phyloP scores from a whole-genome alignment of 129 eudicot species.

The Tagetes patula region DNA sequence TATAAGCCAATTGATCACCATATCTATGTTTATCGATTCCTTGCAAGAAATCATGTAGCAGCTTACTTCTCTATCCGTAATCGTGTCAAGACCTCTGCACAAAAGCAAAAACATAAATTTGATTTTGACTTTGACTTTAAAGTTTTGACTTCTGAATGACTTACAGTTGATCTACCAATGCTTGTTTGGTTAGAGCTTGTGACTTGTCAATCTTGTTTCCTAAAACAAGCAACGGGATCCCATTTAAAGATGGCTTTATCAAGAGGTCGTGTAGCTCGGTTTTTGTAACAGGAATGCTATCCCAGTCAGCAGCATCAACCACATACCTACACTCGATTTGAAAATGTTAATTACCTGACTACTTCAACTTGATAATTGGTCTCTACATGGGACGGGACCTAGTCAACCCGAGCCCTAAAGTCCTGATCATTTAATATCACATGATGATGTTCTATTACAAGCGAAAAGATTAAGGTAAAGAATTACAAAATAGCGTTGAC shows the following conservation, averaged over 20 bases:
- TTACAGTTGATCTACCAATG: conserved; percentile 80
- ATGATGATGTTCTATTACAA: not conserved
- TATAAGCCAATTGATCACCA: conserved; percentile 85
- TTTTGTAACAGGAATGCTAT: conserved; percentile 63
- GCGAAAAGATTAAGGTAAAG: not conserved
- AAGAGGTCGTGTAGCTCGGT: conserved; percentile 81
- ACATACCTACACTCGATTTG: conserved; percentile 60
- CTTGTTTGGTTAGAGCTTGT: conserved; percentile 78
- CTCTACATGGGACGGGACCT: not conserved
- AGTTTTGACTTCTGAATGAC: conserved; percentile 22
- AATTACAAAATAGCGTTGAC: conserved; percentile 83
- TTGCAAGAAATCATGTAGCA: conserved; percentile 97
- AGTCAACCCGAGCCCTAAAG: not conserved
- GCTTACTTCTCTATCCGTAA: conserved; percentile 76
- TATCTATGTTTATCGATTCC: conserved; percentile 80
- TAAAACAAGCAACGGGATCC: conserved; percentile 80
- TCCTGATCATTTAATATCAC: not conserved
- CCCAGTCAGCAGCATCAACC: conserved; percentile 96
- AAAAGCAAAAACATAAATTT: not conserved
- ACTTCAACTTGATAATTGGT: not conserved
- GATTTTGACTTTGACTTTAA: not conserved
- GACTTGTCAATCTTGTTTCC: conserved; percentile 91
- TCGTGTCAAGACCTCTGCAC: conserved; percentile 61
- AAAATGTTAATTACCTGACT: not conserved
- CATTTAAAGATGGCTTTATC: conserved; percentile 68